Evolutionary conservation across 2,329 filamentous ascomycete genomes (phyloP), one percentile per base, ranked within the genome.

Genomic region (Neopestalotiopsis rosae): DNA sequence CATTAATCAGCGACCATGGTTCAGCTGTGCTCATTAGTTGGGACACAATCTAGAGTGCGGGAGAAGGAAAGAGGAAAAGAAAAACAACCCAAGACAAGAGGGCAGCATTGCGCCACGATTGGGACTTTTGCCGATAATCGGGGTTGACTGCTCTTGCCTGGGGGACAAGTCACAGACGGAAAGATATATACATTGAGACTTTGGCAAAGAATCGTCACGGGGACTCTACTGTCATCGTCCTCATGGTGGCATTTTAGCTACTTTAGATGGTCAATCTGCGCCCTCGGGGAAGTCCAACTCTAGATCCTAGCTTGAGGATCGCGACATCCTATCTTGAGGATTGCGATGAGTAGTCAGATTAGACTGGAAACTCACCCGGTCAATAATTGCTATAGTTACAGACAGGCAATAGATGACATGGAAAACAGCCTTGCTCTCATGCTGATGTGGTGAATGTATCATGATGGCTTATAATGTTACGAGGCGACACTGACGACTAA

Each of bases 1-100:
- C 59, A 62, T 62, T 17, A 45, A 20, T 24, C 24, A 64, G 61
- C 61, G 61, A 49, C 12, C 28, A 24, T 64, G 24, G 42, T 64
- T 42, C 24, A 40, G n/a, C 30, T 38, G 59, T 38, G 28, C 17
- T 62, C 61, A 49, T 28, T 49, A 30, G 30, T 14, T 32, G 61
- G 20, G 34, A 6, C 38, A 52, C 20, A 49, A 10, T 45, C 24
- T 64, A 64, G 38, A 64, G 61, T 30, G 59, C 59, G 34, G 34
- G 34, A 64, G 61, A 45, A 52, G 20, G 40, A 20, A n/a, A n/a
- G 14, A 38, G 20, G 30, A 20, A 40, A 12, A 45, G 13, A 64
- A 20, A 34, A 32, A 28, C 4, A 30, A 32, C 34, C 34, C 34
- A 10, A 38, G 34, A 34, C 24, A 7, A 59, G 24, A 24, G 13